A percentile compares a stretch with the other conserved stretches of the same genome.
These are phyloP conservation scores for Crithidia sp. DNA, from an alignment of 208 protist species.

Conservation along the genomic window DNA sequence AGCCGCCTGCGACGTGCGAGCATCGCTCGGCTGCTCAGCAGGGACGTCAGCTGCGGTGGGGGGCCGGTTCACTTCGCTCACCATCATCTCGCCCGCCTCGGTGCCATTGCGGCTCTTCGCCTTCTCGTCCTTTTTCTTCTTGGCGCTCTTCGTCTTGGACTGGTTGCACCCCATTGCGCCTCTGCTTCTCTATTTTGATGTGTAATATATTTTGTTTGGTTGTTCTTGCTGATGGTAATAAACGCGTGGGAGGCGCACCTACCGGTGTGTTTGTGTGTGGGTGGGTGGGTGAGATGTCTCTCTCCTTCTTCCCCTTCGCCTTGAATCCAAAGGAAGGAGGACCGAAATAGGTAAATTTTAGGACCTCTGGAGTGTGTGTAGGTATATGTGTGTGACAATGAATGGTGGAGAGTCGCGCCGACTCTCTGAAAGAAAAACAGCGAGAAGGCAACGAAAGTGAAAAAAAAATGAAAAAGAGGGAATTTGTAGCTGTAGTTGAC, in stretches of 20 bases:
- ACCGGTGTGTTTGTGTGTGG: constrained; percentile 2
- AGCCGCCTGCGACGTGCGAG: constrained; percentile 8
- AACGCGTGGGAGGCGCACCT: too few species aligned
- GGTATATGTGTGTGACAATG: too few species aligned
- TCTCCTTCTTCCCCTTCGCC: constrained; percentile 13
- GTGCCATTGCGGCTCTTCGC: not conserved
- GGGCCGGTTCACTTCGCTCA: not conserved
- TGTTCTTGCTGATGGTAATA: not conserved
- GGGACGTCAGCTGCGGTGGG: not conserved
- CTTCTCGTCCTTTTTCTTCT: not conserved
- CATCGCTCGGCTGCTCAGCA: not conserved
- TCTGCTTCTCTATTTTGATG: not conserved
- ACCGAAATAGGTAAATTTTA: too few species aligned
- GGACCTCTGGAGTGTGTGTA: too few species aligned
- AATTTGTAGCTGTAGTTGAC: too few species aligned
- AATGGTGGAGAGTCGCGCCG: too few species aligned
- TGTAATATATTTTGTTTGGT: not conserved
- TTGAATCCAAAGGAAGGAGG: not conserved
- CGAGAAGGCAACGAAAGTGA: not conserved
- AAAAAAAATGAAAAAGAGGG: not conserved
- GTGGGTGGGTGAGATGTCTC: constrained; percentile 4
- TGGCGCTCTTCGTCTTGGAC: constrained; percentile 21
- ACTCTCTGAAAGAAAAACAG: not conserved
- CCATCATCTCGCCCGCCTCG: not conserved
- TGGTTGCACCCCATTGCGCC: constrained; percentile 32